Conservation (phyloP, 192 early-diverging fungal genomes). For the Linderina pennispora region DNA sequence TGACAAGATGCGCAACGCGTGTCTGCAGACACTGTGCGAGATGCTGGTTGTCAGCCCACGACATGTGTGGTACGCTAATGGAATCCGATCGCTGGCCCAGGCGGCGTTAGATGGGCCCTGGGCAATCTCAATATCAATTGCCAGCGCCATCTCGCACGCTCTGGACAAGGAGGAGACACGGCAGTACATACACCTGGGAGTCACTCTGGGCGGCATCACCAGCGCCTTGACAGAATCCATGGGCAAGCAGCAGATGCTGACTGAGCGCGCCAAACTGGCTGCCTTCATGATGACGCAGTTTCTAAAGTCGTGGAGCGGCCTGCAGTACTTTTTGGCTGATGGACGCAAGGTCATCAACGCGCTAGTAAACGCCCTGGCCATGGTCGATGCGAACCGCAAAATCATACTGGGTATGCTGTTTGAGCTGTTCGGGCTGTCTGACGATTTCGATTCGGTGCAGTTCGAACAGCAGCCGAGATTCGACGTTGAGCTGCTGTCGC, state of each 20-base stretch:
- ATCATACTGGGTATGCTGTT: slow-evolving; percentile 46
- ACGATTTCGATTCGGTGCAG: slow-evolving; percentile 42
- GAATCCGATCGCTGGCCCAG: slow-evolving; percentile 34
- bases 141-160: slow-evolving; percentile 26
- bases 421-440: slow-evolving; percentile 43
- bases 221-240: slow-evolving; percentile 39
- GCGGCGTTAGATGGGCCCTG: slow-evolving; percentile 46
- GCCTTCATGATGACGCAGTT: slow-evolving; percentile 45
- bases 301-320: slow-evolving; percentile 48
- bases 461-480: slow-evolving; percentile 44
- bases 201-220: slow-evolving; percentile 36
- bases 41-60: slow-evolving; percentile 27
- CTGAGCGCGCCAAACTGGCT: slow-evolving; percentile 40
- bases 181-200: slow-evolving; percentile 16
- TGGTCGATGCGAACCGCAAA: slow-evolving; percentile 34
- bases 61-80: slow-evolving; percentile 33
- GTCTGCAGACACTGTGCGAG: slow-evolving; percentile 46
- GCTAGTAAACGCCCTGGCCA: slow-evolving; percentile 27
- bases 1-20: slow-evolving; percentile 43
- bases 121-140: slow-evolving; percentile 35
- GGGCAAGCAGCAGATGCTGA: slow-evolving; percentile 27
- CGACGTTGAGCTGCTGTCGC: slow-evolving; percentile 39
- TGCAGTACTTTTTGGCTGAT: slow-evolving; percentile 47
- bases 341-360: slow-evolving; percentile 22
- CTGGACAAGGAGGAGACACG: slow-evolving; percentile 36